Conservation (phyloP, 441 rosid species). For the Flueggea neowawraea region DNA sequence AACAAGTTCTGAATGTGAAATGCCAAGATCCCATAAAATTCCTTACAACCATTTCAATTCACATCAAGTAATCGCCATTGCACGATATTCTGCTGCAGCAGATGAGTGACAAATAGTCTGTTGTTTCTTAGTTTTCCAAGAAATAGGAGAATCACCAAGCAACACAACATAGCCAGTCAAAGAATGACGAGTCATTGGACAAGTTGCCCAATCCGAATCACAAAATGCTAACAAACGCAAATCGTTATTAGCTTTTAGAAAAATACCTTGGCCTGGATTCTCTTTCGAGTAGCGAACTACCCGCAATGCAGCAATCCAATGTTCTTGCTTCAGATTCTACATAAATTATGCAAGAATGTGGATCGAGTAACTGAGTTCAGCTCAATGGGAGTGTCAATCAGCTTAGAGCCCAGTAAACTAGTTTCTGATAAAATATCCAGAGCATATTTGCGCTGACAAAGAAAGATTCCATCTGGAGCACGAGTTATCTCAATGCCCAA, state of each 20-base stretch:
- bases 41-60: not conserved
- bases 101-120: not conserved
- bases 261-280: not conserved
- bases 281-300: not conserved
- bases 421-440: not conserved
- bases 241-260: not conserved
- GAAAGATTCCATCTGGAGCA: not conserved
- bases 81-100: not conserved
- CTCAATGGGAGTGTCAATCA: not conserved
- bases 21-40: no score
- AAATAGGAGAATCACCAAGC: not conserved
- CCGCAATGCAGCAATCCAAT: not conserved
- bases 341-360: conserved; percentile 11
- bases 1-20: no score
- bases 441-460: not conserved
- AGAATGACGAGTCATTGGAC: not conserved
- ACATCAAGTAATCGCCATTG: not conserved
- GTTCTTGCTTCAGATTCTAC: not conserved
- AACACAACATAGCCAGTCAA: not conserved
- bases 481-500: conserved; percentile 1
- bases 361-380: not conserved
- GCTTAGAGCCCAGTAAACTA: not conserved
- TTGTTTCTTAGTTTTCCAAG: not conserved
- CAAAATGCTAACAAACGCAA: no score
- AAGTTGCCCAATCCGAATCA: not conserved